A percentile compares a stretch with the other conserved stretches of the same genome.
phyloP scores from a whole-genome alignment of 2,329 filamentous ascomycete species.

The Hymenoscyphus fructigenus region DNA sequence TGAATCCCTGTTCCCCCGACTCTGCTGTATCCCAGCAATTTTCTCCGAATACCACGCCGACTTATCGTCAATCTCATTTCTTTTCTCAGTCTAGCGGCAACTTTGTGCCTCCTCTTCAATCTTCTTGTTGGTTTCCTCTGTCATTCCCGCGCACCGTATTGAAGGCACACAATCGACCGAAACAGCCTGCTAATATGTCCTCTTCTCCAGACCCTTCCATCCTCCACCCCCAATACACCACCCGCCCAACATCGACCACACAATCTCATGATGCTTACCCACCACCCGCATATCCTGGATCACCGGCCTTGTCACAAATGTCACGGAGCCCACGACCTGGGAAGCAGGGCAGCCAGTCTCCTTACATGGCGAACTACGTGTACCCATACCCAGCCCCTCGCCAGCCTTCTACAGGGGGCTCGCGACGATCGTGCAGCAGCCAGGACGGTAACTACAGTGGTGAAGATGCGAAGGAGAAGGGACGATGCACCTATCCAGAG shows the following conservation, averaged over 20 bases:
- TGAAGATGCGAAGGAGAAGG: slow-evolving; percentile 36
- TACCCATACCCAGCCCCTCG: slow-evolving; percentile 34
- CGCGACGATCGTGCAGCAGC: slow-evolving; percentile 33
- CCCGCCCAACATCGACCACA: slow-evolving; percentile 27
- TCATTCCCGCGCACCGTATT: slow-evolving; percentile 29
- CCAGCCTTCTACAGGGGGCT: slow-evolving; percentile 30
- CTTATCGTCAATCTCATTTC: slow-evolving; percentile 43
- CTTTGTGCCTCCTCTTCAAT: slow-evolving; percentile 51
- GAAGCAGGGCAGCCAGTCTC: slow-evolving; percentile 34
- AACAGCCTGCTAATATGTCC: slow-evolving; percentile 27
- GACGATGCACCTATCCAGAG: slow-evolving; percentile 55
- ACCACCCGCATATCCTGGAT: slow-evolving; percentile 33
- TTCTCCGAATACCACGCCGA: slow-evolving; percentile 22
- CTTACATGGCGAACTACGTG: slow-evolving; percentile 32
- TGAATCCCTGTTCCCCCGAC: slow-evolving; percentile 27
- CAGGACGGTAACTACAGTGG: slow-evolving; percentile 35
- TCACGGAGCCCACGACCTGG: slow-evolving; percentile 33
- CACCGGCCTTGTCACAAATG: slow-evolving; percentile 34
- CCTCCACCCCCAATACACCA: slow-evolving; percentile 32
- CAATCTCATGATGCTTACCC: slow-evolving; percentile 32
- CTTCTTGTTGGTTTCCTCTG: slow-evolving; percentile 53
- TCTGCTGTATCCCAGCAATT: slow-evolving; percentile 26
- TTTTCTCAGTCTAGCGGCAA: slow-evolving; percentile 54
- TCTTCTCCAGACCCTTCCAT: slow-evolving; percentile 35
- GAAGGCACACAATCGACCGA: slow-evolving; percentile 8